Evolutionary conservation across 495 filamentous ascomycete species (phyloP), one percentile per base, ranked within the genome.

Genomic region (Aspergillus bertholletiae): DNA sequence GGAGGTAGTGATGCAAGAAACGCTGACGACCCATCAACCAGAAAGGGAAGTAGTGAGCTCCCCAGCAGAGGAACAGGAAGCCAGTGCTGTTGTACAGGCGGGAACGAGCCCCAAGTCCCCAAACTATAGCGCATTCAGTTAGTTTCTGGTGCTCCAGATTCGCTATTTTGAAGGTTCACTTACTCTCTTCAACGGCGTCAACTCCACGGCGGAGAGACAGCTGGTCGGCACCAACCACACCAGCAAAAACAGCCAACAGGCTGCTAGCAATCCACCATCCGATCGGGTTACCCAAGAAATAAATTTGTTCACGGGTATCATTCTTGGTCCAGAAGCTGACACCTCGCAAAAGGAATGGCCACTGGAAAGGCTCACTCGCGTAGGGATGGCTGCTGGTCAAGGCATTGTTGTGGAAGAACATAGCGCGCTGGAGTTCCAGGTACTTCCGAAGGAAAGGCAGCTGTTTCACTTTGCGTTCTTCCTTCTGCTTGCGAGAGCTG

Each of bases 301-400:
- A 98, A 63, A 98, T 98, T 74, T 98, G 94, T 73, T 94, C 88
- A 26, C 89, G 84, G 9, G 93, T 97, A 43, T 96, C 91, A 68
- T 93, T 94, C 68, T 98, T 88, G 9, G 94, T 98, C 94, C 94
- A 98, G 85, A 98, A 98, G 69, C 91, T 96, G 55, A 98, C 95
- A 63, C 94, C 94, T 12, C 95, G 86, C 34, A 98, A 78, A 57
- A 98, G 79, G 84, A 97, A 97, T 1, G 94, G 94, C 94, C 94
- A 98, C 63, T 94, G 88, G 74, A 92, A 89, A n/a, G 94, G 94
- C 64, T 89, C 86, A 58, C 88, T 94, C 23, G 94, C 85, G 64
- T 98, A 98, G 1, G 94, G 94, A 69, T 98, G 94, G 64, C 89
- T 95, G 74, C 89, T 93, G 32, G 94, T 98, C 67, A 98, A 74